Evolutionary conservation across 192 early-diverging fungal genomes (phyloP), one percentile per base, ranked within the genome.

Genomic region (Helicostylum pulchrum): DNA sequence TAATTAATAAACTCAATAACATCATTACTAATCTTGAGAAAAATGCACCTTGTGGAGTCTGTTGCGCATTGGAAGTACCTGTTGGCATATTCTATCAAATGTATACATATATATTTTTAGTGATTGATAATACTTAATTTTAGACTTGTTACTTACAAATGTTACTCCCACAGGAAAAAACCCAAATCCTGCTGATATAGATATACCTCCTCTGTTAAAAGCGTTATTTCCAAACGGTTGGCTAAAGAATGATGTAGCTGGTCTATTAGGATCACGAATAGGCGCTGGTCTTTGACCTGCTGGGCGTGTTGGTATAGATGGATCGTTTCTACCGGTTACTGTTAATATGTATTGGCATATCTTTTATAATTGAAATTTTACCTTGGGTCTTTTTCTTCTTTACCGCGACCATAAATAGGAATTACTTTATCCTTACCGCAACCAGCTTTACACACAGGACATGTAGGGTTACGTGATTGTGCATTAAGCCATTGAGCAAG

Each of bases 361-460:
- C 26, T 26, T n/a, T 26, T 19, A 7, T 15, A 14, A 48, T 48
- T 15, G 46, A 48, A 17, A 48, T 23, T 67, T n/a, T 78, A 85
- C 83, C 83, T 83, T 57, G 91, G 91, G 62, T 92, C 91, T 61
- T 83, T 83, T 51, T 84, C 83, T 62, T 91, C 87, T 64, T 82
- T 84, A 30, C 91, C 91, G 32, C 91, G 83, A 20, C 89, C 89
- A 62, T 92, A 92, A 32, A 92, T 82, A 0, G 91, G 91, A 62
- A 92, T 91, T 20, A 92, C 88, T 64, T 92, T 91, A 43, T 91
- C 88, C 64, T 87, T 85, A 19, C 86, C 88, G 72, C 89, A 91
- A 39, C 91, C 91, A 1, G 89, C 91, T 71, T 93, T 93, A 62
- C 91, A 93, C 14, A 93, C 89, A 5, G 91, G 91, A 52, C 91